These are phyloP conservation scores for Hyaloscypha hepaticicola DNA, from an alignment of 495 filamentous ascomycete genomes.

Conservation along the genomic window DNA sequence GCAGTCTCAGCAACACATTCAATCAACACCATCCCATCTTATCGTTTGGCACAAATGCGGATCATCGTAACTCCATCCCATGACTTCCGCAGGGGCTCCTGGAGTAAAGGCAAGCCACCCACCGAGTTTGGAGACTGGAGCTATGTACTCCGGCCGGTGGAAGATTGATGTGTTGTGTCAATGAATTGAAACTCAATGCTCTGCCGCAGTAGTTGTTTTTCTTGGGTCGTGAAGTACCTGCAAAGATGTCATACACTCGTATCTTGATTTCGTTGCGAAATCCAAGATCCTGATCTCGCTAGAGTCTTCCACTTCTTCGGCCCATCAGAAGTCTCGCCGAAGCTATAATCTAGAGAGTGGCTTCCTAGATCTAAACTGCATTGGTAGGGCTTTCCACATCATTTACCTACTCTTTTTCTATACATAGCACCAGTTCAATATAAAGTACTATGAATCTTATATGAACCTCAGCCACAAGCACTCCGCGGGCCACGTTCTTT, in stretches of 20 bases:
- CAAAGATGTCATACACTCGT: neutral
- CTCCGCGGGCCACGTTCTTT: conserved; percentile 20
- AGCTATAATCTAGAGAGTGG: conserved; percentile 11
- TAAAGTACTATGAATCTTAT: conserved; percentile 16
- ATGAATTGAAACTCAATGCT: neutral
- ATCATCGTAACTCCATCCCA: too few species aligned
- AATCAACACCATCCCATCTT: too few species aligned
- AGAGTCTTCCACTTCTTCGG: neutral
- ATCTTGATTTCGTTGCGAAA: neutral
- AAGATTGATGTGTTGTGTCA: neutral
- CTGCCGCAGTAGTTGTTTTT: neutral
- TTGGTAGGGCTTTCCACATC: conserved; percentile 12
- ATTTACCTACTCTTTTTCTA: conserved; percentile 23
- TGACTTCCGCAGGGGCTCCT: neutral
- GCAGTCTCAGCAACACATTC: too few species aligned
- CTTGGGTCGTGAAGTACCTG: neutral
- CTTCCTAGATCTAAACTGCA: conserved; percentile 8
- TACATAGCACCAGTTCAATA: conserved; percentile 24
- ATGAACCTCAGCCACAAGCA: conserved; percentile 26
- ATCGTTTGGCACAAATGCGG: too few species aligned
- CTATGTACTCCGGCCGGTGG: neutral
- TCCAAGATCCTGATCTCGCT: neutral
- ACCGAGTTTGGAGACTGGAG: neutral
- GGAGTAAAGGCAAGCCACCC: neutral
- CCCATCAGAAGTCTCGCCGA: too few species aligned